Base-by-base conservation (phyloP, 2,329 filamentous ascomycete species). In the Beauveria australis region DNA sequence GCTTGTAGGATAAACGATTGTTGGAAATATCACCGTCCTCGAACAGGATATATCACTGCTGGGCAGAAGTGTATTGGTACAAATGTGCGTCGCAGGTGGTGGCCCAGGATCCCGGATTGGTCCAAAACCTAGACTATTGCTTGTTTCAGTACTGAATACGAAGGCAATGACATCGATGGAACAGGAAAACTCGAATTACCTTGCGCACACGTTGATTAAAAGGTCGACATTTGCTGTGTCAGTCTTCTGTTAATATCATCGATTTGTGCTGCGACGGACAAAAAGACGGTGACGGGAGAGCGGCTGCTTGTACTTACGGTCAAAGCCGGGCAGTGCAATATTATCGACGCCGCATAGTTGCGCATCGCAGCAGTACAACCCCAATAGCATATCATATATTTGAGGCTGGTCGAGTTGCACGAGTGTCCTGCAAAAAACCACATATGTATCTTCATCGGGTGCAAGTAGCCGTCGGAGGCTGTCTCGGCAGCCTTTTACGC, bases 311-410 rank as follows among this genome's bases (percentile, higher is more conserved):
- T 59, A 10, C 72, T 53, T 70, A 74, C 81, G 80, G 67, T 81
- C 79, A 67, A 78, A 74, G n/a, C 68, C 71, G 53, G 61, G 55
- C 30, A 63, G 62, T 14, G 62, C 63, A 30, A 72, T 63, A 55
- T 72, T 69, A 58, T 73, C 70, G 49, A 83, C 78, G 30, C 80
- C 81, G 66, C 81, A 84, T 53, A 73, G 73, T 55, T 73, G 74
- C 53, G 75, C 73, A 66, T 82, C 79, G 67, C 81, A 82, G 68
- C 79, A 79, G 66, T 83, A 83, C 24, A 83, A 70, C 46, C 71
- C 67, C 72, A 74, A 76, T 12, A 83, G 72, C n/a, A 63, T 61
- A 8, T 67, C 55, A 47, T 71, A 66, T 28, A 67, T 66, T 55
- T 67, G 66, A 37, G 69, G 64, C 24, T 62, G 59, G 8, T 61